Evolutionary conservation across 192 early-diverging fungal genomes (phyloP).

Genomic region (Podila minutissima): DNA sequence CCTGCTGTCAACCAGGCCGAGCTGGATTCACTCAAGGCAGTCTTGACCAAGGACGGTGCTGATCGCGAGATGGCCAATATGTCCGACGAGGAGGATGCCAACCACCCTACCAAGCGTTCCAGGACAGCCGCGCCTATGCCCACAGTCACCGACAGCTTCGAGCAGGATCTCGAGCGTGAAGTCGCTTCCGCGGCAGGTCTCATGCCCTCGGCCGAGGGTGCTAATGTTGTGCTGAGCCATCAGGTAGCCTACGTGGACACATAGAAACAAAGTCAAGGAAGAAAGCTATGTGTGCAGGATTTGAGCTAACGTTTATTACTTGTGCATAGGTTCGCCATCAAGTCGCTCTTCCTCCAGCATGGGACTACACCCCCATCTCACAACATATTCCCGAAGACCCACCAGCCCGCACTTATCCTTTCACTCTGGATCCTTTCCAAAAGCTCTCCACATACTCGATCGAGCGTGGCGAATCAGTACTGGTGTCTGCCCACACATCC

Average conservation of each 20-base stretch:
- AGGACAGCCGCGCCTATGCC: slow-evolving; percentile 42
- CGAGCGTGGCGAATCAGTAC: slow-evolving; percentile 91
- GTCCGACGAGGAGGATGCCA: slow-evolving; percentile 36
- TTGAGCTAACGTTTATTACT: not conserved
- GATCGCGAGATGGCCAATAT: slow-evolving; percentile 17
- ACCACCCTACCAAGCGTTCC: slow-evolving; percentile 11
- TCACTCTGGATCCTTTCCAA: slow-evolving; percentile 97
- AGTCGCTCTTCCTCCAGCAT: slow-evolving; percentile 90
- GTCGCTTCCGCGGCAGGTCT: slow-evolving; percentile 65
- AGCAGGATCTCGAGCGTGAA: slow-evolving; percentile 74
- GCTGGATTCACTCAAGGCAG: not conserved
- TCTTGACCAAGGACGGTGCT: slow-evolving; percentile 25
- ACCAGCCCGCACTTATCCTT: slow-evolving; percentile 90
- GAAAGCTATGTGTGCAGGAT: too few species aligned
- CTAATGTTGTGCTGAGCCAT: slow-evolving; percentile 55
- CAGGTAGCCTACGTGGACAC: slow-evolving; percentile 26
- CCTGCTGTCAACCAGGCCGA: not conserved
- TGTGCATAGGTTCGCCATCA: slow-evolving; percentile 87
- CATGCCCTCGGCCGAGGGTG: slow-evolving; percentile 56
- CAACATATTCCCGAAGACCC: slow-evolving; percentile 82
- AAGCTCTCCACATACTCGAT: slow-evolving; percentile 88
- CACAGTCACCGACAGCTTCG: slow-evolving; percentile 75
- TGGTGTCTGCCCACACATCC: slow-evolving; percentile 95
- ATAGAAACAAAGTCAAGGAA: too few species aligned
- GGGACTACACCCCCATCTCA: slow-evolving; percentile 87